Base-by-base conservation (phyloP, 768 basidiomycete species). In the Kockovaella imperatae region DNA sequence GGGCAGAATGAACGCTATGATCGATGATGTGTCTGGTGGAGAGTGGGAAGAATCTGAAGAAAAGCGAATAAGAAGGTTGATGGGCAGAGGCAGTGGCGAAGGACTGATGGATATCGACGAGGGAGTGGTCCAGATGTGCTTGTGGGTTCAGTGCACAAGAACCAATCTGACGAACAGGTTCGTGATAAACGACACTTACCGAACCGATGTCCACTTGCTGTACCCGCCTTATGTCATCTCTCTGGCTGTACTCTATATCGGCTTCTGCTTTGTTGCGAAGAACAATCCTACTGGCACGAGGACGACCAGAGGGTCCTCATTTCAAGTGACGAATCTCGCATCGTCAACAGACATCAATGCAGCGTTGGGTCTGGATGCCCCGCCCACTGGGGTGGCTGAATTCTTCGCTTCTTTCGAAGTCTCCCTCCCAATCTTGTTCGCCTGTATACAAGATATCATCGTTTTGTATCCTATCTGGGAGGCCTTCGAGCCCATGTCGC, bases 181-280 rank as follows among this genome's bases (percentile, higher is more conserved):
- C 67, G 81, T 96, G 66, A 80, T 99, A 64, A 99, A 97, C 73
- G 93, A 97, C 70, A 89, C 86, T 0, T 96, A 89, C 64, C 81
- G 91, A 45, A 90, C 87, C 4, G 86, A 91, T 47, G 75, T 99
- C 17, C 89, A 87, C 64, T 80, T 99, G n/a, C 72, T 95, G 24
- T 84, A 97, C 66, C 91, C 95, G 0, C 95, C 95, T 0, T 89
- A 97, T 67, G 75, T 96, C 47, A 86, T 97, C 56, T 89, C 93
- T 18, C 79, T 96, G 62, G 83, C 91, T 0, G 85, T 87, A 0
- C 79, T 99, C 47, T 95, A 89, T 73, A 80, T 96, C 50, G 84
- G 86, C 0, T 81, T 88, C 63, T 79, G 84, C 41, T 75, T 89
- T 8, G 83, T 87, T 61, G 72, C 76, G 0, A 78, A 80, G 17